phyloP scores from a whole-genome alignment of 2,329 filamentous ascomycete species.

The Fusarium vanettenii region DNA sequence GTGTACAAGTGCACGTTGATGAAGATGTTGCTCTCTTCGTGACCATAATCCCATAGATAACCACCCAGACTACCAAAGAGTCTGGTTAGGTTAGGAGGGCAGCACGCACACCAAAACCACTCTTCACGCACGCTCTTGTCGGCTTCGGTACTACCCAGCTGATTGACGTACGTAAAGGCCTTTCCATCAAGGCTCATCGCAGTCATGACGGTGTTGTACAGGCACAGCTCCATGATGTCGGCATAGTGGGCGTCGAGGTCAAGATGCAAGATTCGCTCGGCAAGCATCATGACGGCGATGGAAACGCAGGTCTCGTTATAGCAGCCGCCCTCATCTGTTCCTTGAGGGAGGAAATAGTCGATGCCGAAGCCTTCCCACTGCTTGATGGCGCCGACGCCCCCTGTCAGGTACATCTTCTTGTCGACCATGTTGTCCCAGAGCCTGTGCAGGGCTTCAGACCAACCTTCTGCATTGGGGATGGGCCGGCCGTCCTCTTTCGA shows the following conservation, averaged over 20 bases:
- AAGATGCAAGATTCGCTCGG: slow-evolving; percentile 64
- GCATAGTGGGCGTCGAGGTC: slow-evolving; percentile 64
- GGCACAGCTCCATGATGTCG: slow-evolving; percentile 70
- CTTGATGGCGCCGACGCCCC: slow-evolving; percentile 64
- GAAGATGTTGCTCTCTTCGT: slow-evolving; percentile 44
- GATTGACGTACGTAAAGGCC: slow-evolving; percentile 71
- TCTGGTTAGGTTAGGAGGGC: slow-evolving; percentile 68
- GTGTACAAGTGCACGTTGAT: slow-evolving; percentile 68
- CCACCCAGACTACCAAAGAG: slow-evolving; percentile 67
- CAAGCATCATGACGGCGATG: slow-evolving; percentile 67
- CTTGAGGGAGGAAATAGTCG: slow-evolving; percentile 30
- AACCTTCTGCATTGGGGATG: slow-evolving; percentile 37
- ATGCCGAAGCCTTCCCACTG: slow-evolving; percentile 46
- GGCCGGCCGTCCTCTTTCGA: slow-evolving; percentile 23
- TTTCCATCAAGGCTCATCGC: slow-evolving; percentile 67
- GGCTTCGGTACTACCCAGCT: slow-evolving; percentile 64
- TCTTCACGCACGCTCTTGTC: slow-evolving; percentile 62
- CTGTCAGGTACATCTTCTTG: slow-evolving; percentile 69
- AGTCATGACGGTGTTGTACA: slow-evolving; percentile 71
- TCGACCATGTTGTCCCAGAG: slow-evolving; percentile 70
- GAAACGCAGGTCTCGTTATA: slow-evolving; percentile 27
- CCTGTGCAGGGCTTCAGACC: slow-evolving; percentile 54
- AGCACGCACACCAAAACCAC: slow-evolving; percentile 71
- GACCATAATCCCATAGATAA: slow-evolving; percentile 62
- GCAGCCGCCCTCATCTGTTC: slow-evolving; percentile 21